Evolutionary conservation across 495 filamentous ascomycete genomes (phyloP).

Genomic region (Podospora appendiculata): DNA sequence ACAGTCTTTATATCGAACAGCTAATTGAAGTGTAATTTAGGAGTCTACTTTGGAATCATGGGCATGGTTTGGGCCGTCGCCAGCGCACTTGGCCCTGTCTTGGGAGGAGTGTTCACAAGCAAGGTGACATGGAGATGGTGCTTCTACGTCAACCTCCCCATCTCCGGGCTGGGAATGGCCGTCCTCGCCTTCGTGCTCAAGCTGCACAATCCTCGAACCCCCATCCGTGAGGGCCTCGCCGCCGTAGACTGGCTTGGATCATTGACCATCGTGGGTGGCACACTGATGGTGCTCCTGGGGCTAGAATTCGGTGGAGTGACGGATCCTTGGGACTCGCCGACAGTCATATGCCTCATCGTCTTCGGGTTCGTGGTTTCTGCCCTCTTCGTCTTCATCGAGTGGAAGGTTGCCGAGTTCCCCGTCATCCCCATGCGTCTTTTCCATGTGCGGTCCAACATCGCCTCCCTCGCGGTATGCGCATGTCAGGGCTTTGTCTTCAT

Average conservation of each 20-base stretch:
- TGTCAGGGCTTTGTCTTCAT: constrained; percentile 70
- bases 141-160: constrained; percentile 75
- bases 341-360: constrained; percentile 69
- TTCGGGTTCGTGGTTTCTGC: constrained; percentile 59
- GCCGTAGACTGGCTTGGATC: constrained; percentile 73
- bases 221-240: constrained; percentile 59
- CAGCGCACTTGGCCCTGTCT: constrained; percentile 48
- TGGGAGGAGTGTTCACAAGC: constrained; percentile 57
- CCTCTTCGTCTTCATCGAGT: constrained; percentile 62
- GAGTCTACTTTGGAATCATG: constrained; percentile 44
- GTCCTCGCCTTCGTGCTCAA: constrained; percentile 65
- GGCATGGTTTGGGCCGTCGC: constrained; percentile 48
- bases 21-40: constrained; percentile 22
- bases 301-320: constrained; percentile 70
- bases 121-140: constrained; percentile 54
- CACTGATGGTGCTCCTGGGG: constrained; percentile 75
- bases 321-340: constrained; percentile 68
- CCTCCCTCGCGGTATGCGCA: constrained; percentile 50
- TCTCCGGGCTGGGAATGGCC: constrained; percentile 60
- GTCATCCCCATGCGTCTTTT: constrained; percentile 71
- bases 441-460: constrained; percentile 48
- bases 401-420: constrained; percentile 65
- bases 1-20: background rate
- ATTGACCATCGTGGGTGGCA: constrained; percentile 62
- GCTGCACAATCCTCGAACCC: constrained; percentile 68